These are phyloP conservation scores for Metschnikowia borealis DNA, from an alignment of 805 yeast genomes.

Conservation along the genomic window DNA sequence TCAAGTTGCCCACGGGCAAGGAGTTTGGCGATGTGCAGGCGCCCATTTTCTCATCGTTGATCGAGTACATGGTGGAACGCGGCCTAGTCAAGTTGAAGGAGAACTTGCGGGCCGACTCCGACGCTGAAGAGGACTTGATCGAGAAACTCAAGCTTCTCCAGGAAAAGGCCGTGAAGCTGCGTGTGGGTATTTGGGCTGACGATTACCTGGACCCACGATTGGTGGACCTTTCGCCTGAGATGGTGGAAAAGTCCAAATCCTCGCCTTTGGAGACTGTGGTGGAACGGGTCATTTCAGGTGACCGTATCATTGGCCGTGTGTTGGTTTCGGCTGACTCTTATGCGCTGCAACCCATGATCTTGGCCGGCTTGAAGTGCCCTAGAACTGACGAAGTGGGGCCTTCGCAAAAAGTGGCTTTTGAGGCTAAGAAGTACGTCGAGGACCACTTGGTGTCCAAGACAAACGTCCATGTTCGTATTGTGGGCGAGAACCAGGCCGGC, in stretches of 20 bases:
- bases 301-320: constrained; percentile 62
- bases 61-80: constrained; percentile 49
- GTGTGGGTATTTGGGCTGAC: constrained; percentile 54
- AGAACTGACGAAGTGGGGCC: constrained; percentile 49
- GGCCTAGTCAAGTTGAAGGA: constrained; percentile 66
- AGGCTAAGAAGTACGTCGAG: constrained; percentile 62
- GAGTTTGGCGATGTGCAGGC: constrained; percentile 71
- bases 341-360: constrained; percentile 52
- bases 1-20: constrained; percentile 50
- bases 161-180: constrained; percentile 47
- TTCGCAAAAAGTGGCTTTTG: constrained; percentile 48
- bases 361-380: constrained; percentile 75
- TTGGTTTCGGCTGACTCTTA: constrained; percentile 49
- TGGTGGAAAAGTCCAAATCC: constrained; percentile 33
- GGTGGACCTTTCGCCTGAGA: constrained; percentile 27
- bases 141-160: constrained; percentile 39
- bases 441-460: constrained; percentile 58
- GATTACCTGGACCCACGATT: constrained; percentile 17
- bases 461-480: constrained; percentile 44
- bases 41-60: constrained; percentile 58
- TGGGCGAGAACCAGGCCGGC: constrained; percentile 62
- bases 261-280: constrained; percentile 56
- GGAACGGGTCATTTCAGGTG: constrained; percentile 77
- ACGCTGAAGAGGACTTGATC: constrained; percentile 39
- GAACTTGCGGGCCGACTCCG: constrained; percentile 36